Base-by-base conservation (phyloP, 164 flowering plant genomes). In the Stephania cephalantha region DNA sequence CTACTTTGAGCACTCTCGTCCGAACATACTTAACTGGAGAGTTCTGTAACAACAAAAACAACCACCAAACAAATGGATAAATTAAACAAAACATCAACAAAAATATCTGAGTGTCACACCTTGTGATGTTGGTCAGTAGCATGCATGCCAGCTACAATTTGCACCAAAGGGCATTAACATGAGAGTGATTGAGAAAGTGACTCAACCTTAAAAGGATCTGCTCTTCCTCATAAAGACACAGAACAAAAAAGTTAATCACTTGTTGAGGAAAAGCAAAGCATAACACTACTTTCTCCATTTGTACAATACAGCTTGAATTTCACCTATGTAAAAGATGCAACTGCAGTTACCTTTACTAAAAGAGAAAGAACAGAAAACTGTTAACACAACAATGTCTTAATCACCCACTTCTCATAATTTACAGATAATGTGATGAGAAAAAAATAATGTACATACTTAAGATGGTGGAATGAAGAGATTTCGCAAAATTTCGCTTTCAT, bases 401-500 rank as follows among this genome's bases (percentile, higher is more conserved):
- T 46, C 61, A 50, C 46, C 22, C 58, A 72, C 29, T 71, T 71
- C 45, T 45, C 12, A 52, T 35, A 50, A 53, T 9, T 50, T 71
- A 67, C 71, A 73, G n/a, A 63, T 30, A 46, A 45, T 68, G 25
- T 5, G 15, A n/a, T 31, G 15, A n/a, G 25, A 35, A 17, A 17
- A 61, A 55, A 25, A 71, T 6, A 52, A 30, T 17, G 29, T 25
- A 20, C 50, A n/a, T 10, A 31, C 11, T 8, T 20, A 67, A 70
- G 2, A 35, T 44, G 5, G 58, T 29, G 44, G 12, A 74, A 53
- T 11, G 72, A 42, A 67, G 20, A 55, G 30, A 6, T 25, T 48
- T n/a, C 5, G 78, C 1, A 75, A 31, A 50, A 72, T 25, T n/a
- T 35, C 71, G 50, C 50, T 72, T 35, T 88, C 87, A 92, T 72